Conservation (phyloP, 148 eudicot genomes). For the Suaeda aralocaspica region DNA sequence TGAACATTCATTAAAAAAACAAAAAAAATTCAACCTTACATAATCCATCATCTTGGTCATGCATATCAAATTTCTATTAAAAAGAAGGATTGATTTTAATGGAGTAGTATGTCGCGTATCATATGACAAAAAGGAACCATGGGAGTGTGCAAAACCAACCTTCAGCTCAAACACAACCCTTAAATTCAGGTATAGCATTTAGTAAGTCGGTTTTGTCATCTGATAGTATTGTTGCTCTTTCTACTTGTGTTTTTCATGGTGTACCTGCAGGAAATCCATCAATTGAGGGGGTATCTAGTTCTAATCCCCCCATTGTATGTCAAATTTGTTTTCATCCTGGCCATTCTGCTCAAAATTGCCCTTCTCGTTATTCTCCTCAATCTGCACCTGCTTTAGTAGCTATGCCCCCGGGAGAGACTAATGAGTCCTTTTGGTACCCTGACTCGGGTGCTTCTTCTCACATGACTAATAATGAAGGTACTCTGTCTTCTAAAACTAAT, state of each 20-base stretch:
- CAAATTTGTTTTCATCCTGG: constrained; percentile 2
- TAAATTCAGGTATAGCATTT: background rate
- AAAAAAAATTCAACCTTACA: no score
- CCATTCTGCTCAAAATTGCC: constrained; percentile 4
- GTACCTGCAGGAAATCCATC: background rate
- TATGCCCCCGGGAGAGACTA: background rate
- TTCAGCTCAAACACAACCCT: background rate
- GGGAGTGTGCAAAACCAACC: background rate
- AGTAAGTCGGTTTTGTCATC: background rate
- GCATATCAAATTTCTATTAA: no score
- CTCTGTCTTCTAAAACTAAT: constrained; percentile 1
- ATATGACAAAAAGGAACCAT: no score
- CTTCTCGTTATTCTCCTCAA: background rate
- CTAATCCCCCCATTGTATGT: constrained; percentile 4
- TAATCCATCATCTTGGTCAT: no score
- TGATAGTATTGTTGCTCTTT: background rate
- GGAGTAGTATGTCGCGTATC: no score
- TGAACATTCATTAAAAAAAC: no score
- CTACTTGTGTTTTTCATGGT: no score
- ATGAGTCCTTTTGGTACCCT: background rate
- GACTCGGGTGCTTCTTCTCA: constrained; percentile 10
- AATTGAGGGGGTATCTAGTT: background rate
- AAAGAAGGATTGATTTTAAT: no score
- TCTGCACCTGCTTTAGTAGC: background rate
- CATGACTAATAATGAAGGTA: constrained; percentile 12